Percentiles rank a stretch among this genome's conserved stretches.
Conservation (phyloP, 139 green algal species). For the Pleodorina starrii region DNA sequence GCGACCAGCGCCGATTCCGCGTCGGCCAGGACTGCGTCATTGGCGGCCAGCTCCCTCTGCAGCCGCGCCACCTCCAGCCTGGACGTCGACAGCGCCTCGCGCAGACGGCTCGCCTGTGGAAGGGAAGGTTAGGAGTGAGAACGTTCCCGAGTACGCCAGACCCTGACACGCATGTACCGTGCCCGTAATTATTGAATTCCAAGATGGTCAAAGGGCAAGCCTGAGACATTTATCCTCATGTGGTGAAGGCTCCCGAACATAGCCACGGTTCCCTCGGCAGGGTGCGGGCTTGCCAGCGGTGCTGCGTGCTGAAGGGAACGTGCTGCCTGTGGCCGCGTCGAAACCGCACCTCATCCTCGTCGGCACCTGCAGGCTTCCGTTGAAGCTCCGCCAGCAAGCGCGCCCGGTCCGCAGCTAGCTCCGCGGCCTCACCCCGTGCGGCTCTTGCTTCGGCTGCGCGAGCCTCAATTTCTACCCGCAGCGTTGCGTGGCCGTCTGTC, state of each 20-base stretch:
- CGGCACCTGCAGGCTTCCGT: neutral
- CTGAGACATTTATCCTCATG: no score
- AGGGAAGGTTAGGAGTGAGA: no score
- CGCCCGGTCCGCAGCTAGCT: slow-evolving; percentile 14
- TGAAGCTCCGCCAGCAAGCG: slow-evolving; percentile 8
- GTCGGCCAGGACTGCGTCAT: slow-evolving; percentile 35
- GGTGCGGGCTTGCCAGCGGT: no score
- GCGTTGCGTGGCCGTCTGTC: neutral
- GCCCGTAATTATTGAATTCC: no score
- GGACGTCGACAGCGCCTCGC: neutral
- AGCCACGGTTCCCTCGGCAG: no score
- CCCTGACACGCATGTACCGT: no score
- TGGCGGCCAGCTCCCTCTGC: slow-evolving; percentile 24
- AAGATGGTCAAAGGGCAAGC: no score
- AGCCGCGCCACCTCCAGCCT: neutral
- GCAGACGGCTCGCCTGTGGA: slow-evolving; percentile 7
- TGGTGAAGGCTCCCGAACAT: no score
- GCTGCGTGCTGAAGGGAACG: no score
- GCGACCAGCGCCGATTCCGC: slow-evolving; percentile 5
- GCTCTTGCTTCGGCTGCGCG: neutral
- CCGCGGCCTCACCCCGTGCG: neutral
- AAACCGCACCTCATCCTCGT: slow-evolving; percentile 1
- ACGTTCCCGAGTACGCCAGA: no score
- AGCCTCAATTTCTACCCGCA: slow-evolving; percentile 11
- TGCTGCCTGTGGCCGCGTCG: no score